Percentiles rank a stretch among this genome's conserved stretches.
These are phyloP conservation scores for Diospyros kaki DNA, from an alignment of 148 eudicot genomes.

Conservation along the genomic window DNA sequence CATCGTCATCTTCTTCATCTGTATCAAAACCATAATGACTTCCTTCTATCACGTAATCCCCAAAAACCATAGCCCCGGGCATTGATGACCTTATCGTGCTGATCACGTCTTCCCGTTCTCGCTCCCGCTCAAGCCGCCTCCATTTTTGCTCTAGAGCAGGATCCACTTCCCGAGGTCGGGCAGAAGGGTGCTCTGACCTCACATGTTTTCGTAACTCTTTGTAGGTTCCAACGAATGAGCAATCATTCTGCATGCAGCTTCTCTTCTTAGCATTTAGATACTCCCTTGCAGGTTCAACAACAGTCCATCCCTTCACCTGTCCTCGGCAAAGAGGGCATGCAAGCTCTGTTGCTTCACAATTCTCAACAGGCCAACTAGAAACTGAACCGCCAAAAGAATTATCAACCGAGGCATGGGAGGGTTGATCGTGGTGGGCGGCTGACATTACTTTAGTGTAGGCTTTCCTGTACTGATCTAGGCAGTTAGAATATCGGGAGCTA, in stretches of 20 bases:
- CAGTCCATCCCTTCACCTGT: constrained; percentile 67
- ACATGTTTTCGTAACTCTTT: constrained; percentile 58
- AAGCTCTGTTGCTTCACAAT: constrained; percentile 35
- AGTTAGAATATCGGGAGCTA: constrained; percentile 58
- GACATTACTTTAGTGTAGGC: constrained; percentile 41
- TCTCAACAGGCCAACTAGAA: constrained; percentile 25
- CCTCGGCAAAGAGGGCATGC: constrained; percentile 71
- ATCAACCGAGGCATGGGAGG: constrained; percentile 16
- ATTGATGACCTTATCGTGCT: constrained; percentile 55
- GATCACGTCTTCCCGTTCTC: constrained; percentile 49
- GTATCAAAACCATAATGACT: constrained; percentile 26
- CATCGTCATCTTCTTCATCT: constrained; percentile 42
- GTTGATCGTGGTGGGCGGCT: constrained; percentile 10
- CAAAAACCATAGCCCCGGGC: constrained; percentile 60
- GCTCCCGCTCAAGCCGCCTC: constrained; percentile 48
- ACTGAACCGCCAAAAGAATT: constrained; percentile 14
- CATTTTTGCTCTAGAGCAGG: constrained; percentile 55
- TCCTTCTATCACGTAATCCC: constrained; percentile 61
- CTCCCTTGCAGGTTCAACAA: constrained; percentile 52
- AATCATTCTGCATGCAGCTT: constrained; percentile 49
- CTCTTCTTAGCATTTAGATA: constrained; percentile 47
- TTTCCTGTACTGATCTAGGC: constrained; percentile 64
- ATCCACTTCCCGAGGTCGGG: constrained; percentile 57
- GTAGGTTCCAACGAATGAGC: constrained; percentile 44
- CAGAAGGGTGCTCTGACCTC: constrained; percentile 49